Base-by-base conservation (phyloP, 208 protist genomes). In the Leptomonas seymouri region DNA sequence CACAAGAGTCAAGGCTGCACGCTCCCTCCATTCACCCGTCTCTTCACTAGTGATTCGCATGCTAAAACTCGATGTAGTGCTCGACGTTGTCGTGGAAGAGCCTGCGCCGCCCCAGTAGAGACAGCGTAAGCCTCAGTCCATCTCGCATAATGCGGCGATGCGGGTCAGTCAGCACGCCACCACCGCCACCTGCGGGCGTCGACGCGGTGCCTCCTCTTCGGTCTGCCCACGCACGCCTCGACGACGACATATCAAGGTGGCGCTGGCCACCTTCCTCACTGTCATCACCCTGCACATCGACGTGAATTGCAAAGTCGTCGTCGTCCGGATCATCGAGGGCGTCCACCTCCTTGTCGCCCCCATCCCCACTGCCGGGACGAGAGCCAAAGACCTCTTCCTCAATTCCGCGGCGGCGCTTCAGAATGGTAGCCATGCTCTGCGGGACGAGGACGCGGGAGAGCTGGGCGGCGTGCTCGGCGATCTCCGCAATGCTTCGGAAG, bases 21-120 rank as follows among this genome's bases (percentile, higher is more conserved):
- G 20, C 3, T 48, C 11, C 44, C 44, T 16, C 20, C 18, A 30
- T 23, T 86, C 55, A 12, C 34, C 34, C 34, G 34, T 39, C 34
- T n/a, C n/a, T n/a, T n/a, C 34, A 39, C 34, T 12, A 39, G 34
- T 39, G 7, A 9, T 39, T 3, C 34, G 9, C 34, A 3, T 39
- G 34, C 34, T 39, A 94, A 59, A 92, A 94, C 21, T 87, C 74
- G n/a, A 95, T 69, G 69, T 89, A 92, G 42, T 84, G 83, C 67
- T 91, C 85, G 15, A 76, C 73, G 30, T 71, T 76, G 21, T 67
- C 54, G 27, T 81, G 69, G 72, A 93, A 90, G 0, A 85, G 85
- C 49, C 81, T 77, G 3, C 80, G 78, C 16, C 90, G 82, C 16
- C 87, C 90, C 2, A 95, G 77, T 60, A 95, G 53, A 3, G 67